Base-by-base conservation (phyloP, 2,329 filamentous ascomycete species). In the Tolypocladium tundrense region DNA sequence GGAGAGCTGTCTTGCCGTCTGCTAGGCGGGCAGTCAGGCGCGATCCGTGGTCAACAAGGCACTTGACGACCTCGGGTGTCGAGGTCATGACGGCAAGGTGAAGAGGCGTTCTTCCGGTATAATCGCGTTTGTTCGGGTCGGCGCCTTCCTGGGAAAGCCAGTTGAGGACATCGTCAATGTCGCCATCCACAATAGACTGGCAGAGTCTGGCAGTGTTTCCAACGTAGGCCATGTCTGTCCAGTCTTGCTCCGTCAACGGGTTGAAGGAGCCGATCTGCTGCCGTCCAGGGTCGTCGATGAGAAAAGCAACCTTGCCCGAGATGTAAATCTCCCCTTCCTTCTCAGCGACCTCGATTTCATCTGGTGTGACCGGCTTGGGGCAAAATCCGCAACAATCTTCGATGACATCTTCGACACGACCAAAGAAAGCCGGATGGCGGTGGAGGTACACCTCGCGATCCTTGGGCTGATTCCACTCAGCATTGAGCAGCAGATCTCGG, bases 171-270 rank as follows among this genome's bases (percentile, higher is more conserved):
- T 84, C 80, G 42, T 89, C 85, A 3, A 87, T 64, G 69, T 95
- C 86, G 1, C 81, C 77, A 63, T 91, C 85, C 4, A 92, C 84
- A 58, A 96, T 95, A 1, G 88, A 90, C 66, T 91, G 87, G 66
- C 89, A 95, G 2, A 96, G 78, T 19, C 82, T 78, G 42, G 84
- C 85, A 1, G 89, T 92, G 63, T 91, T 89, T 13, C 90, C 88
- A 41, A 95, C 80, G 63, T 95, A 96, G 0, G 90, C 90, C 90
- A 95, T 94, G 62, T 92, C 88, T 0, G 90, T 94, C 89, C 90
- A 95, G 67, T 94, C 90, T 55, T 90, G 80, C 48, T 90, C 85
- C 0, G 88, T 92, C 42, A 93, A 78, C 0, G 90, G 91, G 64
- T 94, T 88, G 74, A 95, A 95, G 11, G 80, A 83, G 33, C 81